phyloP scores from a whole-genome alignment of 2,329 filamentous ascomycete species.

The Didymella keratinophila region DNA sequence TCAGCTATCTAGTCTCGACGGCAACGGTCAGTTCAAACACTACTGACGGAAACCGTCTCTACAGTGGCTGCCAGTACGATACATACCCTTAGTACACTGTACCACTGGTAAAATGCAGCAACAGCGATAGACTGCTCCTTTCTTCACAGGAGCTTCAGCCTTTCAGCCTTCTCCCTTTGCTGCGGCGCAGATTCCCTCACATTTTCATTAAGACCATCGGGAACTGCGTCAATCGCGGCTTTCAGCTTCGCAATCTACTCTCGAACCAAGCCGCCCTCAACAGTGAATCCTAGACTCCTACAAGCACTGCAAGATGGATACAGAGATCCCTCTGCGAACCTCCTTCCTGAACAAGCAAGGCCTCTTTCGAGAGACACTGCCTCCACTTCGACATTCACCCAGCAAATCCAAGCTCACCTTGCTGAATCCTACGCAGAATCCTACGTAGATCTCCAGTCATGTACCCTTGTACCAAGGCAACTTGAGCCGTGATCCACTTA shows the following conservation, averaged over 20 bases:
- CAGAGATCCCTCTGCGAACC: not conserved
- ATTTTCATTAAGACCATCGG: not conserved
- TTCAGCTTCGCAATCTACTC: not conserved
- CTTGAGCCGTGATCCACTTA: not conserved
- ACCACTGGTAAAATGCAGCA: not conserved
- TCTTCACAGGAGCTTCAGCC: not conserved
- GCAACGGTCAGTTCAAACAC: not conserved
- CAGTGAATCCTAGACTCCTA: not conserved
- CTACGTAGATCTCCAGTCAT: not conserved
- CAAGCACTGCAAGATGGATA: not conserved
- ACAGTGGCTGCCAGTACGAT: not conserved
- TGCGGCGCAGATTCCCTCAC: not conserved
- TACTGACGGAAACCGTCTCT: not conserved
- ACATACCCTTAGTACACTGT: not conserved
- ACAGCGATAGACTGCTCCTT: not conserved
- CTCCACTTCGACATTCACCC: not conserved
- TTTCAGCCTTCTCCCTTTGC: not conserved
- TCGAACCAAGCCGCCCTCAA: not conserved
- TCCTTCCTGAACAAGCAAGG: not conserved
- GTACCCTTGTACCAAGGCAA: not conserved
- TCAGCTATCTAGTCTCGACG: not conserved
- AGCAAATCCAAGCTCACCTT: not conserved
- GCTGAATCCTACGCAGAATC: not conserved
- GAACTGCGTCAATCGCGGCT: not conserved
- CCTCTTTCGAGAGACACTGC: not conserved